phyloP scores from a whole-genome alignment of 2,329 filamentous ascomycete genomes.

The Phaeosphaeria sp. region DNA sequence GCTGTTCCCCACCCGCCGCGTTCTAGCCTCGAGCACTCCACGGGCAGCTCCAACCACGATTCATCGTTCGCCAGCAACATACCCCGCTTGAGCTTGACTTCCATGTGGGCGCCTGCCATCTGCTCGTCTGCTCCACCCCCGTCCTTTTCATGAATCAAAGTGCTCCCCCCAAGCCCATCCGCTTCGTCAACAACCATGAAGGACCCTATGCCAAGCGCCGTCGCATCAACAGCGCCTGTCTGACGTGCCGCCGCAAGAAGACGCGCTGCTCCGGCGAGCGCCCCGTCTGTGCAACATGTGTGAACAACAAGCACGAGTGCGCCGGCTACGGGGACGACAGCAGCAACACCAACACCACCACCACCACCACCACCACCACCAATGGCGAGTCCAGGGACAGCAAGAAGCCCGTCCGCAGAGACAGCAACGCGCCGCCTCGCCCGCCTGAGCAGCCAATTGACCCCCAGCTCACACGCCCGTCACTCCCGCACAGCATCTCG shows the following conservation, averaged over 20 bases:
- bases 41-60: slow-evolving; percentile 9
- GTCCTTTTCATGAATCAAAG: slow-evolving; percentile 43
- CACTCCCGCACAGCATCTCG: slow-evolving; percentile 26
- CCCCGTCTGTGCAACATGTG: slow-evolving; percentile 54
- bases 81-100: slow-evolving; percentile 15
- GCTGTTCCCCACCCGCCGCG: slow-evolving; percentile 16
- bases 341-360: slow-evolving; percentile 28
- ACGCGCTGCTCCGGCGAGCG: slow-evolving; percentile 56
- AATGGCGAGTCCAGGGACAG: slow-evolving; percentile 26
- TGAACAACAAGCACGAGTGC: slow-evolving; percentile 56
- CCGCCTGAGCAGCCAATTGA: slow-evolving; percentile 29
- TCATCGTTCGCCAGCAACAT: neutral
- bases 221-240: slow-evolving; percentile 51
- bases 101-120: slow-evolving; percentile 14
- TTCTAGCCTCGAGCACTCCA: slow-evolving; percentile 11
- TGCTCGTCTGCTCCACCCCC: slow-evolving; percentile 13
- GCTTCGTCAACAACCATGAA: slow-evolving; percentile 51
- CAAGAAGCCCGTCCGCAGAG: slow-evolving; percentile 30
- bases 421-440: slow-evolving; percentile 14
- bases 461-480: slow-evolving; percentile 35
- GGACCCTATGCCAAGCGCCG: slow-evolving; percentile 51
- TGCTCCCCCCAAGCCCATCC: slow-evolving; percentile 45
- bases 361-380: too few relatives aligned
- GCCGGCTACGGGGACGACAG: slow-evolving; percentile 54
- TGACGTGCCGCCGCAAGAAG: slow-evolving; percentile 58